phyloP scores from a whole-genome alignment of 2,329 filamentous ascomycete species.

The Fusarium paranaense region DNA sequence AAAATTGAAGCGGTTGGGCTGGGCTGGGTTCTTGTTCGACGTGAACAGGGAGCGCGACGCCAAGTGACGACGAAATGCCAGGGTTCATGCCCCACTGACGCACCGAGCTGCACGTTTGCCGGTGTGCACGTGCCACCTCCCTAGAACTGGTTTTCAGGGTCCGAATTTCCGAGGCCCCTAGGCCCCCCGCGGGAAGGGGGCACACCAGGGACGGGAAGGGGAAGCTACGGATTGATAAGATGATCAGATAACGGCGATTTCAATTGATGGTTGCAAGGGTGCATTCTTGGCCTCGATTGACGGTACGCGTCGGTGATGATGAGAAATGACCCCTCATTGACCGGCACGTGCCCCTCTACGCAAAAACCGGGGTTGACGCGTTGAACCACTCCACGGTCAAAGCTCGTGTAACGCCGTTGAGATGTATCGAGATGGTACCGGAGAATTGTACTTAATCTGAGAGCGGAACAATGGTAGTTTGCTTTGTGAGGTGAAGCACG shows the following conservation, averaged over 20 bases:
- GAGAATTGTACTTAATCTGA: not conserved
- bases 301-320: not conserved
- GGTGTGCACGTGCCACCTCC: constrained; percentile 40
- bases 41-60: constrained; percentile 27
- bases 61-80: constrained; percentile 39
- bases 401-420: not conserved
- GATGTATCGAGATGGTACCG: not conserved
- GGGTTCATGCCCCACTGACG: constrained; percentile 39
- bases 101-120: constrained; percentile 34
- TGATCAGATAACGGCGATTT: constrained; percentile 33
- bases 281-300: not conserved
- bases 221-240: constrained; percentile 31
- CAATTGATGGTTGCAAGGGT: not conserved
- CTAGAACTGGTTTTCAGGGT: constrained; percentile 31
- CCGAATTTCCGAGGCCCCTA: not conserved
- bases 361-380: not conserved
- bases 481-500: not conserved
- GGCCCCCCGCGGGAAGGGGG: not conserved
- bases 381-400: not conserved
- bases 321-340: not conserved
- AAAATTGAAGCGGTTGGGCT: not conserved
- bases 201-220: not conserved
- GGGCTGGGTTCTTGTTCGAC: constrained; percentile 16
- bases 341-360: not conserved
- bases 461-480: not conserved